Evolutionary conservation across 805 yeast genomes (phyloP), one percentile per base, ranked within the genome.

Genomic region (Starmerella vaccinii): DNA sequence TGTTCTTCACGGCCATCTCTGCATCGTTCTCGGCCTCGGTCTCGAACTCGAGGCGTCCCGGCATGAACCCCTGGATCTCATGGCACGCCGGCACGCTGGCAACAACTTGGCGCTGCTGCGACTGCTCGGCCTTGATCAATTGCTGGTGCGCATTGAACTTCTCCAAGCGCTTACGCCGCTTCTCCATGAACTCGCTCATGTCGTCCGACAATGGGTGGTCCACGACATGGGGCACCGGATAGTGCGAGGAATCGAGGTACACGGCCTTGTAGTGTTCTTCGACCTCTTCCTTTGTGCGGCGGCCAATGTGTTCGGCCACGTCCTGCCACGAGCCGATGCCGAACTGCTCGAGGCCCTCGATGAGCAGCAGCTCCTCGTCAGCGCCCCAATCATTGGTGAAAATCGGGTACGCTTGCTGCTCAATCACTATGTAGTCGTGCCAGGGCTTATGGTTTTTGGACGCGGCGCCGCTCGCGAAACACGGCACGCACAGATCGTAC

Each of bases 251-350:
- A 47, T 84, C 68, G 26, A 92, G 64, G 65, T 89, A 92, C 8
- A 81, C 74, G 12, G 77, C 72, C 55, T 74, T 73, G 69, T 90
- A 92, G 67, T 92, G 99, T 47, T 76, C 71, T 5, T 80, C 87
- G 19, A 88, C 96, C 65, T 94, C 98, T 53, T 88, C 96, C 64
- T 85, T 87, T 12, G 87, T 78, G 54, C 97, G 68, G 35, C 89
- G 86, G 12, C 97, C 97, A 49, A 94, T 85, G 63, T 86, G 95
- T 63, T 92, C 97, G 10, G 95, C 83, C n/a, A 94, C 78, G 65
- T 92, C 98, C 62, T 86, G 95, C 98, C 98, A 92, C 65, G 89
- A 88, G 2, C 99, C 99, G 49, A 92, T 59, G 0, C 99, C 98
- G 41, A 78, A 75, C 9, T 85, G 82, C 66, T 92, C 96, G 40